These are phyloP conservation scores for Dissoconium aciculare DNA, from an alignment of 2,329 filamentous ascomycete species.

Conservation along the genomic window DNA sequence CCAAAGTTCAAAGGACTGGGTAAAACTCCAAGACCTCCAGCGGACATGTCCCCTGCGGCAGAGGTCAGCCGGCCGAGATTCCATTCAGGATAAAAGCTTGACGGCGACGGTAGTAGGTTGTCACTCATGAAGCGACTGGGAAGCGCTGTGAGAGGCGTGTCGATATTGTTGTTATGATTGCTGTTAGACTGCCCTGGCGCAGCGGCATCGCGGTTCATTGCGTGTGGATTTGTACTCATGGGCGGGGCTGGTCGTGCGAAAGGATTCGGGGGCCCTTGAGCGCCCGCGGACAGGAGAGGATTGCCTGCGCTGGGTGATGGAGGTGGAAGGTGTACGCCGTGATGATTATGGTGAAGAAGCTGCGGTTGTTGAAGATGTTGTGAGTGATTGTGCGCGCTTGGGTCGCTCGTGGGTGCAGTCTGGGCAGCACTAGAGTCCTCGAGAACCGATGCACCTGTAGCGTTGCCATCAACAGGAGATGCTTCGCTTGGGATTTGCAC, in stretches of 20 bases:
- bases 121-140: constrained; percentile 82
- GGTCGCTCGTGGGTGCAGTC: constrained; percentile 5
- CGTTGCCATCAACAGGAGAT: constrained; percentile 52
- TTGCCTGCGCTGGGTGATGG: constrained; percentile 79
- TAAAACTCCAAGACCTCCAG: constrained; percentile 67
- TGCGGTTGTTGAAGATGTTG: constrained; percentile 32
- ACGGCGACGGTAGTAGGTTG: constrained; percentile 78
- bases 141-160: constrained; percentile 85
- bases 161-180: constrained; percentile 33
- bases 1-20: constrained; percentile 90
- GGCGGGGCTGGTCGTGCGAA: constrained; percentile 80
- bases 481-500: constrained; percentile 90
- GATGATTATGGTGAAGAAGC: constrained; percentile 32
- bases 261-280: constrained; percentile 83
- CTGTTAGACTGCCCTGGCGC: constrained; percentile 12
- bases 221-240: constrained; percentile 35
- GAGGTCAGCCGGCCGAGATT: constrained; percentile 54
- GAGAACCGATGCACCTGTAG: constrained; percentile 53
- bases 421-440: constrained; percentile 41
- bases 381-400: no score
- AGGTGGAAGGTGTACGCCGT: constrained; percentile 70
- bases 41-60: constrained; percentile 41
- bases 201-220: constrained; percentile 24
- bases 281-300: constrained; percentile 75
- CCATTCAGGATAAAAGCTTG: constrained; percentile 87